These are phyloP conservation scores for Moniliella sp. DNA, from an alignment of 1,284 basidiomycete genomes.

Conservation along the genomic window DNA sequence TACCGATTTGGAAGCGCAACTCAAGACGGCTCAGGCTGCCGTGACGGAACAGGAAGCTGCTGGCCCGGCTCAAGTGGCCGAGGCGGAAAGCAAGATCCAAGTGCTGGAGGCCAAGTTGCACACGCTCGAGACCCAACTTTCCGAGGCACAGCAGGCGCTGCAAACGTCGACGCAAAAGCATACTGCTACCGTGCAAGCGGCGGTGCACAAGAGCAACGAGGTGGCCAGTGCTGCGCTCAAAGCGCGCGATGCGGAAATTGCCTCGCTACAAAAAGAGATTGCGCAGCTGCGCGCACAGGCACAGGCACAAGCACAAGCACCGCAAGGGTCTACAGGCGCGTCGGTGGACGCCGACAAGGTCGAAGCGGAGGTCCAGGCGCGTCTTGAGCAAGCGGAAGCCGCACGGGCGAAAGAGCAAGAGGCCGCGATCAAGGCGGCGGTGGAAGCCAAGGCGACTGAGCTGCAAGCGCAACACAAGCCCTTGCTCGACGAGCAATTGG, in stretches of 20 bases:
- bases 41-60: constrained; percentile 5
- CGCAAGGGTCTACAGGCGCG: too few species aligned
- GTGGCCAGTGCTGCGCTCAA: not conserved
- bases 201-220: constrained; percentile 4
- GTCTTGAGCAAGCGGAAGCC: constrained; percentile 10
- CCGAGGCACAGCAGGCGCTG: constrained; percentile 8
- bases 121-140: constrained; percentile 7
- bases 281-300: not conserved
- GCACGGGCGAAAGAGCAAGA: constrained; percentile 9
- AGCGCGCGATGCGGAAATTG: constrained; percentile 1
- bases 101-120: too few species aligned
- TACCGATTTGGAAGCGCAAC: constrained; percentile 15
- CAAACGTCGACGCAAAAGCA: too few species aligned
- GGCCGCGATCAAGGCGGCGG: constrained; percentile 12
- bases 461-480: constrained; percentile 18
- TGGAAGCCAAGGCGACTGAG: constrained; percentile 19
- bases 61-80: too few species aligned
- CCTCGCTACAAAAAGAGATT: constrained; percentile 1
- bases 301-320: not conserved
- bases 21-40: constrained; percentile 4
- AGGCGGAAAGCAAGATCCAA: not conserved
- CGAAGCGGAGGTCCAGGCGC: constrained; percentile 8
- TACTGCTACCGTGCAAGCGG: constrained; percentile 6
- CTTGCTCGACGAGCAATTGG: constrained; percentile 14
- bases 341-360: constrained; percentile 3